A percentile compares a stretch with the other conserved stretches of the same genome.
Evolutionary conservation across 768 basidiomycete species (phyloP).

Genomic region (Lactifluus subvellereus): DNA sequence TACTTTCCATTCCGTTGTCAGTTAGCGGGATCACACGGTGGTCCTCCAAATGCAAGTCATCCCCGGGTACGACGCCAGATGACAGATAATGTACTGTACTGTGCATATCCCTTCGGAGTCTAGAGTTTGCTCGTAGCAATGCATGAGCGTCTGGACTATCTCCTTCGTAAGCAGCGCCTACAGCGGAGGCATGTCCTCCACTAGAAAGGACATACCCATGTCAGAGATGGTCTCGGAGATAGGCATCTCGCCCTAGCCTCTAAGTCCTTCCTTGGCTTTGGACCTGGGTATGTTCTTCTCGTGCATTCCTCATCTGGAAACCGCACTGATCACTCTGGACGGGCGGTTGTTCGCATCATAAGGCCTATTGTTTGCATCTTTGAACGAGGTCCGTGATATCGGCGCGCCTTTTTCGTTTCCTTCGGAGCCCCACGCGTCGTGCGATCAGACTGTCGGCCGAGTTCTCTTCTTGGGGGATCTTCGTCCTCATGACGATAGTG

Average conservation of each 20-base stretch:
- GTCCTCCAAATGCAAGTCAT: slow-evolving; percentile 41
- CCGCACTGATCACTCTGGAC: not conserved
- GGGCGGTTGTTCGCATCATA: not conserved
- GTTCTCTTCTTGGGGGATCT: slow-evolving; percentile 34
- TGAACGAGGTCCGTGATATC: slow-evolving; percentile 43
- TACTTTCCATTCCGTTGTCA: slow-evolving; percentile 43
- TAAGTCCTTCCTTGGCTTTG: not conserved
- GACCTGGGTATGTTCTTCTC: not conserved
- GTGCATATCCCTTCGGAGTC: not conserved
- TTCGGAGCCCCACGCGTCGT: slow-evolving; percentile 4
- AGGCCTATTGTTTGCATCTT: slow-evolving; percentile 53
- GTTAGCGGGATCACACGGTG: slow-evolving; percentile 52
- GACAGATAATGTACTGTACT: slow-evolving; percentile 24
- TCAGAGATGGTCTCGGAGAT: slow-evolving; percentile 49
- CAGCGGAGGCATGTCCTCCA: not conserved
- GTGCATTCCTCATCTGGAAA: not conserved
- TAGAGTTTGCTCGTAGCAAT: slow-evolving; percentile 41
- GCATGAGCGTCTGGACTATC: slow-evolving; percentile 33
- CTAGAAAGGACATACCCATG: slow-evolving; percentile 36
- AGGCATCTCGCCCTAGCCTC: slow-evolving; percentile 29
- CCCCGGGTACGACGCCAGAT: slow-evolving; percentile 31
- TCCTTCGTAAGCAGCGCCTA: not conserved
- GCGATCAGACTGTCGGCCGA: slow-evolving; percentile 44
- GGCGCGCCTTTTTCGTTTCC: not conserved
- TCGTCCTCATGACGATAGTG: not conserved